Evolutionary conservation across 257 asterid genomes (phyloP).

Genomic region (Przewalskia tangutica): DNA sequence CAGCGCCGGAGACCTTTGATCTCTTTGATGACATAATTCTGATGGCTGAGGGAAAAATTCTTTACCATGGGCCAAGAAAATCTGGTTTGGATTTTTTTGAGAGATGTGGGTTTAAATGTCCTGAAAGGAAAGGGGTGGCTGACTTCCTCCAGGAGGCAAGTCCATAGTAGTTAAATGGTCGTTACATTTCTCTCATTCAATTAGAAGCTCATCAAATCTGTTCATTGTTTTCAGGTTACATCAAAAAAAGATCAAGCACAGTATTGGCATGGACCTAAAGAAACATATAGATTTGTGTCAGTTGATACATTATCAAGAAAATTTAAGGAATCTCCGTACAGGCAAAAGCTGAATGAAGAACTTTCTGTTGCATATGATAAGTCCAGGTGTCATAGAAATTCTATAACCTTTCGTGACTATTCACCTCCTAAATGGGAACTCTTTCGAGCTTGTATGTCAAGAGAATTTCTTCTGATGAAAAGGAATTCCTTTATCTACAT

Average conservation of each 20-base stretch:
- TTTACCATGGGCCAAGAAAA: constrained; percentile 35
- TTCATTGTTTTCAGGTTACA: constrained; percentile 25
- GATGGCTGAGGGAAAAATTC: constrained; percentile 40
- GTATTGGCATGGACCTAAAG: constrained; percentile 30
- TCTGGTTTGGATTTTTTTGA: constrained; percentile 24
- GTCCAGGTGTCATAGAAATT: constrained; percentile 30
- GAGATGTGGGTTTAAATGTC: constrained; percentile 39
- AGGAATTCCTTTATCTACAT: constrained; percentile 39
- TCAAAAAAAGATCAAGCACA: constrained; percentile 46
- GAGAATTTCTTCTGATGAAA: constrained; percentile 44
- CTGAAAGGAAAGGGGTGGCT: constrained; percentile 46
- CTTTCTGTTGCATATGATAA: constrained; percentile 28
- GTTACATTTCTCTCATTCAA: neutral
- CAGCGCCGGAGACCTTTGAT: constrained; percentile 49
- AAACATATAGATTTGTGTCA: constrained; percentile 29
- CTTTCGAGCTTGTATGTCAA: constrained; percentile 37
- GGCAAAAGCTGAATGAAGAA: constrained; percentile 21
- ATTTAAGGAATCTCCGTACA: constrained; percentile 23
- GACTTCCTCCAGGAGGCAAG: constrained; percentile 51
- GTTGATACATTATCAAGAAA: constrained; percentile 28
- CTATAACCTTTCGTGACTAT: constrained; percentile 26
- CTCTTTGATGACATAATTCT: constrained; percentile 41
- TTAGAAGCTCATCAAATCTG: neutral
- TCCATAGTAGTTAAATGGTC: neutral
- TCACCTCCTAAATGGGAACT: constrained; percentile 41